A percentile compares a stretch with the other conserved stretches of the same genome.
Conservation (phyloP, 352 stramenopile genomes). For the Poterioochromonas sp. region DNA sequence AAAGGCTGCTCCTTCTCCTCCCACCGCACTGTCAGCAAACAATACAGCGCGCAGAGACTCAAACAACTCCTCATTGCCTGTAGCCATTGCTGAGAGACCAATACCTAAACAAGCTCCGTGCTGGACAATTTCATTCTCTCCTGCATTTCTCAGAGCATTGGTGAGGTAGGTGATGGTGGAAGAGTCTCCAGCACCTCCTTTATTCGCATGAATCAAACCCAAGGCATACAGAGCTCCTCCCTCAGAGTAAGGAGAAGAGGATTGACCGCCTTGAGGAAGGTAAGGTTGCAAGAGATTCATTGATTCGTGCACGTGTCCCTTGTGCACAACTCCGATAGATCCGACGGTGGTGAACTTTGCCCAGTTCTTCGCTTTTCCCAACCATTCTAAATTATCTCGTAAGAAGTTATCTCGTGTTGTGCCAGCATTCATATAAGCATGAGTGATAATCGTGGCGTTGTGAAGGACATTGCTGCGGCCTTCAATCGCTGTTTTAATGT, state of each 20-base stretch:
- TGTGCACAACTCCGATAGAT: constrained; percentile 94
- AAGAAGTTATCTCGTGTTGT: constrained; percentile 95
- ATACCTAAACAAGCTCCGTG: constrained; percentile 94
- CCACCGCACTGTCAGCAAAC: constrained; percentile 93
- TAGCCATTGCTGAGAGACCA: constrained; percentile 85
- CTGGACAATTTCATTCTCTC: constrained; percentile 90
- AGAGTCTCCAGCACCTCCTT: constrained; percentile 49
- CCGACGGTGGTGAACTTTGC: constrained; percentile 97
- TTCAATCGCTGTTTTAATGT: constrained; percentile 80
- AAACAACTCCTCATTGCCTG: constrained; percentile 83
- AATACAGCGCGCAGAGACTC: constrained; percentile 93
- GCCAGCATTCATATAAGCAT: constrained; percentile 93
- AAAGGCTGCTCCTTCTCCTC: constrained; percentile 90
- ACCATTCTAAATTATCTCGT: constrained; percentile 96
- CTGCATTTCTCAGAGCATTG: constrained; percentile 58
- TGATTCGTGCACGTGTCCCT: constrained; percentile 90
- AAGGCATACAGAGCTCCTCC: constrained; percentile 93
- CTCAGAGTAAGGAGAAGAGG: constrained; percentile 86
- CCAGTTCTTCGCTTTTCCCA: constrained; percentile 97
- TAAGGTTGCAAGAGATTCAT: constrained; percentile 96
- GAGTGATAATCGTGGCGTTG: constrained; percentile 88
- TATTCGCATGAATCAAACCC: constrained; percentile 94
- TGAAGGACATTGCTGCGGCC: constrained; percentile 93
- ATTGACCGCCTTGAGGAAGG: constrained; percentile 65
- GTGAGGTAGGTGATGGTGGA: constrained; percentile 55